Percentiles rank a stretch among this genome's conserved stretches.
phyloP scores from a whole-genome alignment of 2,329 filamentous ascomycete species.

The Xylariaceae sp. region DNA sequence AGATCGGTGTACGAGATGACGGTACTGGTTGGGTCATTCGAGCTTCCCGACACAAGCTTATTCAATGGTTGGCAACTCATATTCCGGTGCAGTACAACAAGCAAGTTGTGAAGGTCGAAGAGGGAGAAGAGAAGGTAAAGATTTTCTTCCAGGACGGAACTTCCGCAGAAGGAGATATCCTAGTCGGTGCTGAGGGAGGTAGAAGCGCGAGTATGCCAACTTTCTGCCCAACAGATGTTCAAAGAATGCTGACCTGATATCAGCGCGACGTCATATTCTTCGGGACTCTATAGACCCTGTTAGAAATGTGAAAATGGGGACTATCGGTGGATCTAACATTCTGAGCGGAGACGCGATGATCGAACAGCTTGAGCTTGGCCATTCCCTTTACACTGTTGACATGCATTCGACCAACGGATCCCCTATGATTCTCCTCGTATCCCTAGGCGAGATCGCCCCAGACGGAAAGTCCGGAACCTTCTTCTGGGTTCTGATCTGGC shows the following conservation, averaged over 20 bases:
- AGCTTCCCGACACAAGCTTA: conserved; percentile 28
- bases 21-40: conserved; percentile 30
- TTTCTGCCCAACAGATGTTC: neutral
- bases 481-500: conserved; percentile 23
- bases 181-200: conserved; percentile 46
- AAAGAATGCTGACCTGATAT: conserved; percentile 4
- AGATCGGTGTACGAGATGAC: conserved; percentile 17
- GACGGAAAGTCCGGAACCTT: conserved; percentile 22
- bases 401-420: conserved; percentile 15
- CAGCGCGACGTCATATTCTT: conserved; percentile 31
- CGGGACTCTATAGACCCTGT: conserved; percentile 24
- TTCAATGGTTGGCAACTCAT: conserved; percentile 25
- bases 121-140: conserved; percentile 32
- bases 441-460: conserved; percentile 17
- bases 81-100: conserved; percentile 39
- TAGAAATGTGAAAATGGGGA: conserved; percentile 23
- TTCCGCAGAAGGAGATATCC: conserved; percentile 38
- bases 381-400: conserved; percentile 29
- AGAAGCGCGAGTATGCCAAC: conserved; percentile 32
- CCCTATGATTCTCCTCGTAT: conserved; percentile 21
- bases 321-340: conserved; percentile 27
- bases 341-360: conserved; percentile 27
- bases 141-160: conserved; percentile 42
- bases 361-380: conserved; percentile 30
- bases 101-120: conserved; percentile 31